These are phyloP conservation scores for Marsdenia floribunda DNA, from an alignment of 257 asterid species.

Conservation along the genomic window DNA sequence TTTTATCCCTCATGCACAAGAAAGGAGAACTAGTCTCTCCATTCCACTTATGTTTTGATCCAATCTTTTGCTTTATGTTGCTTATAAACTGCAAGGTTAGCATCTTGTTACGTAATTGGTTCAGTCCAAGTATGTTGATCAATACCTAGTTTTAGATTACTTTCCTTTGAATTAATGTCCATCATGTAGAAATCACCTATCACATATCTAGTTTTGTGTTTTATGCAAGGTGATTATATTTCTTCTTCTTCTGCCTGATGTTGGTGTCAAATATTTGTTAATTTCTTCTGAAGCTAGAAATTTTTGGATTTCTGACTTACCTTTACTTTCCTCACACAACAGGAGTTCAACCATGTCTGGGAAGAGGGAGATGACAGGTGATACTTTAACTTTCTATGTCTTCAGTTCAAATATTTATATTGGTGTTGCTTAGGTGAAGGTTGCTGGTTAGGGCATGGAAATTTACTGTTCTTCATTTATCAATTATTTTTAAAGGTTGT, in stretches of 20 bases:
- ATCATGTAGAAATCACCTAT: neutral
- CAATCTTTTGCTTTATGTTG: neutral
- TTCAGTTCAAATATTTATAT: neutral
- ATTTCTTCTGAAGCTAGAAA: slow-evolving; percentile 4
- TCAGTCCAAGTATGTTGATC: neutral
- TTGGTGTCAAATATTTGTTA: neutral
- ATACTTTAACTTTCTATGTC: slow-evolving; percentile 13
- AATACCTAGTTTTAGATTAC: neutral
- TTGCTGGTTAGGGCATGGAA: neutral
- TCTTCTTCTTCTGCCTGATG: neutral
- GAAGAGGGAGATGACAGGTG: slow-evolving; percentile 91
- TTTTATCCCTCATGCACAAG: too few relatives aligned
- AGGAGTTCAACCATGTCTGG: slow-evolving; percentile 87
- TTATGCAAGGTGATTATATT: neutral
- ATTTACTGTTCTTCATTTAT: neutral
- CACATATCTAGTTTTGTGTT: neutral
- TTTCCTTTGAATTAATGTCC: neutral
- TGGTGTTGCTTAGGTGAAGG: neutral
- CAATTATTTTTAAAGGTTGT: neutral
- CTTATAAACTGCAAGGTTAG: neutral
- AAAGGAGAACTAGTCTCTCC: too few relatives aligned
- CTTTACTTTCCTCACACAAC: slow-evolving; percentile 3
- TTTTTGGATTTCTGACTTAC: neutral
- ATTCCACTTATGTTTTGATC: neutral
- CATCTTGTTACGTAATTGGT: neutral